Conservation (phyloP, 331 rosid genomes). For the Ulmus americana region DNA sequence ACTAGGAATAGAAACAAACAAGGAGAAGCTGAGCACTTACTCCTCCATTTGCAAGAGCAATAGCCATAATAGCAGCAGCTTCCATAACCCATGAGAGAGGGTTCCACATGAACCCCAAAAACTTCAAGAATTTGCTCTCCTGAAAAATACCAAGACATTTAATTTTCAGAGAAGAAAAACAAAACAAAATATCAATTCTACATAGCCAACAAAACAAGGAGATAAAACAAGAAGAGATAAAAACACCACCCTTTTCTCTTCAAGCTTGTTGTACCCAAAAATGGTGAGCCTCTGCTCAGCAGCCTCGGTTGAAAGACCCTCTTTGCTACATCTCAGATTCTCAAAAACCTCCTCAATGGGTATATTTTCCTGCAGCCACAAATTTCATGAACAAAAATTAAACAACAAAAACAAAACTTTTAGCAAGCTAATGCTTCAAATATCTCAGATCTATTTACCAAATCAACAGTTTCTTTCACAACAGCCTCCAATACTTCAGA, state of each 20-base stretch:
- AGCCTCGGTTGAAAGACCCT: conserved; percentile 71
- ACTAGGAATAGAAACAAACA: neutral
- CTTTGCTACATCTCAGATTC: conserved; percentile 90
- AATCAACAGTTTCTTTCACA: conserved; percentile 90
- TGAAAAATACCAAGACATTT: conserved; percentile 35
- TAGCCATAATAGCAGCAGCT: conserved; percentile 99
- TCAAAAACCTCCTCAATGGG: conserved; percentile 95
- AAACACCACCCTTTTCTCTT: conserved; percentile 61
- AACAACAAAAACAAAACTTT: conserved; percentile 16
- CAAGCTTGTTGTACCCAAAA: conserved; percentile 94
- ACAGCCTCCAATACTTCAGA: conserved; percentile 84
- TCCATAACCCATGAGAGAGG: conserved; percentile 99
- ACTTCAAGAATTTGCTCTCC: conserved; percentile 90
- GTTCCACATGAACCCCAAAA: conserved; percentile 98
- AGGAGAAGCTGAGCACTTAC: conserved; percentile 35
- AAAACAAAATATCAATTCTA: neutral
- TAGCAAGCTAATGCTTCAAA: conserved; percentile 15
- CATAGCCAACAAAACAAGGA: neutral
- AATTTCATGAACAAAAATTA: conserved; percentile 2
- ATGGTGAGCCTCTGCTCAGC: conserved; percentile 80
- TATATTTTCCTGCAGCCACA: conserved; percentile 75
- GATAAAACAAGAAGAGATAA: neutral
- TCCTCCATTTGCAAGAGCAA: conserved; percentile 99
- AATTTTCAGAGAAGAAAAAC: conserved; percentile 3
- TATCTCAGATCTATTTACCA: conserved; percentile 73